Evolutionary conservation across 2,329 filamentous ascomycete species (phyloP), one percentile per base, ranked within the genome.

Genomic region (Aspergillus amoenus): DNA sequence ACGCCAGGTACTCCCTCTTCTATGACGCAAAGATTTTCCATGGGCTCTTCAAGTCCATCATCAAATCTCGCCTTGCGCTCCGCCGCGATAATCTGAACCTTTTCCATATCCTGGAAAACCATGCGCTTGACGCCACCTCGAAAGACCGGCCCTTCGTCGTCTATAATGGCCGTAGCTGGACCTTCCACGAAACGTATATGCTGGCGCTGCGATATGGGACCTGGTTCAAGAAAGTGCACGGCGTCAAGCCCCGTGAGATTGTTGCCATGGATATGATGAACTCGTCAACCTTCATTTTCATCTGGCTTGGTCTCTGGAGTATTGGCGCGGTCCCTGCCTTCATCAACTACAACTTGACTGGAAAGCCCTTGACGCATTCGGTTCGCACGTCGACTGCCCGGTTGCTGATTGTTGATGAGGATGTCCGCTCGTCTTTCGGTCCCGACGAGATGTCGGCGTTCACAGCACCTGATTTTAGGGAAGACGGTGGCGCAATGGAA

Each of bases 261-360:
- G 88, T 96, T 17, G 91, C 90, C 8, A 81, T 96, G 64, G 83
- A 94, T 71, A 89, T 90, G 64, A 87, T 89, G 74, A 96, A 96
- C 70, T 90, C 86, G 41, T 86, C 91, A n/a, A 81, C 82, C 3
- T 93, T 91, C 67, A 68, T 93, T 27, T 90, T 93, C 69, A 61
- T 95, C 8, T 84, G 87, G 81, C 79, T 93, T 54, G 91, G 88
- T 0, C 75, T 96, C 32, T 96, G 91, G 91, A 85, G 87, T 30
- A 85, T 96, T 57, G 92, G 92, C 11, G 91, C 89, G 0, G 86
- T 86, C 55, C 91, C 91, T 0, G 91, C 91, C 0, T 91, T 94
- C 65, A 88, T 96, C 76, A 96, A 96, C 74, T 93, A 93, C 75
- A 94, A 94, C 69, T 77, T 96, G 48, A 81, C 83, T 0, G 88